Evolutionary conservation across 163 green algal species (phyloP), one percentile per base, ranked within the genome.

Genomic region (Scenedesmus sp.): DNA sequence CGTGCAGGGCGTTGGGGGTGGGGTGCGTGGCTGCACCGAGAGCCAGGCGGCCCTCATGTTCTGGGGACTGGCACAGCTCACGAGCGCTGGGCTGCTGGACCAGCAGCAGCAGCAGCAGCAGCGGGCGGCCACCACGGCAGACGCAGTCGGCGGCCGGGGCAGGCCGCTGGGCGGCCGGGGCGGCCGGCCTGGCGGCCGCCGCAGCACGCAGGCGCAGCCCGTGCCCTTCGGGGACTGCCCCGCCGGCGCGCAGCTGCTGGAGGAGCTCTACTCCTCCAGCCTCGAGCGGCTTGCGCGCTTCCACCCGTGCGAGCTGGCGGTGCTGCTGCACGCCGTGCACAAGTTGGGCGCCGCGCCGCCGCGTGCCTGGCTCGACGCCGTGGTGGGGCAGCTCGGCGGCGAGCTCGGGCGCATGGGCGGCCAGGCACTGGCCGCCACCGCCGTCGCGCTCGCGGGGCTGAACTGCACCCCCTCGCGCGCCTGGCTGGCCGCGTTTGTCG

Each of bases 261-360:
- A 63, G 3, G 72, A 33, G 29, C 26, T 80, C 31, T 60, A 62
- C 44, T 9, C 10, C 15, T 62, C 60, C 18, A 60, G 31, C 20
- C 17, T 42, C 26, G 42, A 53, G 45, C 7, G 51, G 18, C n/a
- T 80, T 45, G 11, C 48, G 1, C 6, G 22, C 24, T 80, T 62
- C 11, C 22, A 20, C 34, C 10, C 2, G 11, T 36, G 50, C 34
- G 29, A 80, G 22, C 9, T 71, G 5, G 31, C 58, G 4, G 28
- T 51, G 20, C 58, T 80, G 58, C 47, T 71, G 45, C 42, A 80
- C 45, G 72, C 72, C 13, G 3, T 80, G 31, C 58, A 60, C 31
- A 28, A 28, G 26, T 22, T 80, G 11, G 29, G 72, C 17, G 58
- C 51, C 14, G n/a, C 64, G 28, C 2, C 20, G 13, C 72, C 72